Percentiles rank a stretch among this genome's conserved stretches.
These are phyloP conservation scores for Rhipidocladum racemiflorum DNA, from an alignment of 176 grass and related monocot species.

Conservation along the genomic window DNA sequence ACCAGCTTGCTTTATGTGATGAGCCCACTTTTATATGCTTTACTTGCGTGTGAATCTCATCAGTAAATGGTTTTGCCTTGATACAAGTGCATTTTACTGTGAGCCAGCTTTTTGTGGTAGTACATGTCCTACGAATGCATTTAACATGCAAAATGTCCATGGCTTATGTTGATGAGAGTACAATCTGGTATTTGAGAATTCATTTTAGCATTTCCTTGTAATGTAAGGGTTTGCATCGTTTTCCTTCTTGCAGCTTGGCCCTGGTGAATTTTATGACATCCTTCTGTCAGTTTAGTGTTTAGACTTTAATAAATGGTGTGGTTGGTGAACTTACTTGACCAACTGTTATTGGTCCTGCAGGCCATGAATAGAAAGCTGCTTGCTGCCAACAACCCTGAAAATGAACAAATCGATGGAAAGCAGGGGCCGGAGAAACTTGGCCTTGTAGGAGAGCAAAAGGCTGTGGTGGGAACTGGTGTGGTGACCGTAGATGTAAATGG, in stretches of 20 bases:
- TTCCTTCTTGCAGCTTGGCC: neutral
- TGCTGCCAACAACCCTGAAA: slow-evolving; percentile 21
- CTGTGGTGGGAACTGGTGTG: slow-evolving; percentile 33
- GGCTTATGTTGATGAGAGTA: neutral
- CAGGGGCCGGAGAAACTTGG: slow-evolving; percentile 28
- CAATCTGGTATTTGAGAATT: neutral
- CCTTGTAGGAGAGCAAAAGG: slow-evolving; percentile 28
- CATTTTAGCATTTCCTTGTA: neutral
- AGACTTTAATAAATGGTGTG: neutral
- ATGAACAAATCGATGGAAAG: slow-evolving; percentile 28
- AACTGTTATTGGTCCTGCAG: slow-evolving; percentile 1
- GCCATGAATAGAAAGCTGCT: slow-evolving; percentile 3
- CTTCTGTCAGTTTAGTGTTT: neutral
- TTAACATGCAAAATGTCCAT: neutral
- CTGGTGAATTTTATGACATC: neutral
- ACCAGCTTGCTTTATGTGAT: slow-evolving; percentile 14
- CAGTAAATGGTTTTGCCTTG: neutral
- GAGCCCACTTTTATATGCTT: neutral
- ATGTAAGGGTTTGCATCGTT: neutral
- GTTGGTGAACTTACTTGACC: neutral
- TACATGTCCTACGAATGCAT: neutral
- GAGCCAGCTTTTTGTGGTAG: neutral
- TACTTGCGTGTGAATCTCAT: neutral
- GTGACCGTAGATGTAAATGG: slow-evolving; percentile 15
- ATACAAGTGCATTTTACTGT: neutral